Evolutionary conservation across 805 yeast species (phyloP), one percentile per base, ranked within the genome.

Genomic region (Schwanniomyces polymorphus): DNA sequence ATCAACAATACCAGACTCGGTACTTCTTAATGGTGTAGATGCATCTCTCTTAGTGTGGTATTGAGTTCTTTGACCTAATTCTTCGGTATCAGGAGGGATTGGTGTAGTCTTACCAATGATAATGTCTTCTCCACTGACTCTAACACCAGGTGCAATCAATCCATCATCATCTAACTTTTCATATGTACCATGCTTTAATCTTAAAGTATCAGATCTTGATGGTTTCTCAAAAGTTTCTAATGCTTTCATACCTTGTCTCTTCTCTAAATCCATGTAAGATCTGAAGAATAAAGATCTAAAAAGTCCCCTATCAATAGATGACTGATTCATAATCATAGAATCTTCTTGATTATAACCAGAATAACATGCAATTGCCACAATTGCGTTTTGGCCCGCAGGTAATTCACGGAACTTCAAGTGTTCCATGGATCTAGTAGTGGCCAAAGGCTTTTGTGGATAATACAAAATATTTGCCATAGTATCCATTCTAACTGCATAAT

Each of bases 321-420:
- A 86, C 76, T 94, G 99, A 69, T 94, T 94, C 99, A 94, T 94
- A 75, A 94, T 94, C 94, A 94, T 90, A 37, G 99, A 94, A 86
- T 94, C 99, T 86, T 94, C 99, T 79, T 94, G 99, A 71, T 94
- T 94, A 72, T 94, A 94, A 64, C 99, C 99, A 37, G 97, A 88
- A 72, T 94, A 94, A 81, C 99, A 94, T 38, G 96, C 82, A 78
- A 94, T 94, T 26, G 99, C 99, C 41, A 94, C 99, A 70, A 94
- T 84, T 25, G 99, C 99, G 65, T 94, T 94, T 75, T 94, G 99
- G 49, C 99, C 99, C 50, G 99, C 99, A 33, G 99, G 99, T 53
- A 94, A 78, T 71, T 94, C 99, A 76, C 99, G 82, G 76, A 94
- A 94, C 73, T 94, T 92, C 74, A 94, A 78, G 65, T 86, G 88